Percentiles rank a stretch among this genome's conserved stretches.
These are phyloP conservation scores for Phytophthora chlamydospora DNA, from an alignment of 352 stramenopile species.

Conservation along the genomic window DNA sequence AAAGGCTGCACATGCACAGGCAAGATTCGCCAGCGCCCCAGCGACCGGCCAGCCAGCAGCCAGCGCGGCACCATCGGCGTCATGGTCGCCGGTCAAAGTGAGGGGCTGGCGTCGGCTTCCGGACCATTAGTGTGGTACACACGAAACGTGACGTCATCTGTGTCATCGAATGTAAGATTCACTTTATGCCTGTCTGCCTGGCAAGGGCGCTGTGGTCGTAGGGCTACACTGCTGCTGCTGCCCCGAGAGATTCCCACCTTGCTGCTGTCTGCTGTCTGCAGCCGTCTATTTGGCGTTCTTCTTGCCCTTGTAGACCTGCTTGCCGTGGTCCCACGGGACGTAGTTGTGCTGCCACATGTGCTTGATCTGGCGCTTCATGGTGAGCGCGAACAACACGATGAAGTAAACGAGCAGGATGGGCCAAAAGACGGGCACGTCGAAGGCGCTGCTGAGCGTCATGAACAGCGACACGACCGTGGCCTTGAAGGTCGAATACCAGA, in stretches of 20 bases:
- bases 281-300: conserved; percentile 80
- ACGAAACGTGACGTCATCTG: conserved; percentile 17
- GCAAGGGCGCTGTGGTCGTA: not conserved
- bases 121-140: conserved; percentile 3
- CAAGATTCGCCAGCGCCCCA: conserved; percentile 6
- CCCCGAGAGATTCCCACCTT: not conserved
- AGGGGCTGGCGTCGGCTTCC: not conserved
- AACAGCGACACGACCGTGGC: conserved; percentile 92
- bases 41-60: conserved; percentile 13
- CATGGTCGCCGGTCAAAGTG: conserved; percentile 15
- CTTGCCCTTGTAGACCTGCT: conserved; percentile 94
- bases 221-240: not conserved
- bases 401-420: conserved; percentile 99
- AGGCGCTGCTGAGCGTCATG: conserved; percentile 98
- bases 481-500: conserved; percentile 95
- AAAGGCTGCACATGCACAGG: conserved; percentile 5
- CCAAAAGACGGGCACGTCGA: conserved; percentile 99
- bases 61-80: conserved; percentile 9
- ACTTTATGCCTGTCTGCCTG: conserved; percentile 8
- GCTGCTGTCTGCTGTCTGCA: conserved; percentile 7
- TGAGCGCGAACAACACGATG: conserved; percentile 98
- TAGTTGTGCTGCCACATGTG: conserved; percentile 99
- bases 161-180: conserved; percentile 17
- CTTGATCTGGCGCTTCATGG: conserved; percentile 99
- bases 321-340: conserved; percentile 96